Evolutionary conservation across 495 filamentous ascomycete species (phyloP).

Genomic region (Sabuloglossum arenarium): DNA sequence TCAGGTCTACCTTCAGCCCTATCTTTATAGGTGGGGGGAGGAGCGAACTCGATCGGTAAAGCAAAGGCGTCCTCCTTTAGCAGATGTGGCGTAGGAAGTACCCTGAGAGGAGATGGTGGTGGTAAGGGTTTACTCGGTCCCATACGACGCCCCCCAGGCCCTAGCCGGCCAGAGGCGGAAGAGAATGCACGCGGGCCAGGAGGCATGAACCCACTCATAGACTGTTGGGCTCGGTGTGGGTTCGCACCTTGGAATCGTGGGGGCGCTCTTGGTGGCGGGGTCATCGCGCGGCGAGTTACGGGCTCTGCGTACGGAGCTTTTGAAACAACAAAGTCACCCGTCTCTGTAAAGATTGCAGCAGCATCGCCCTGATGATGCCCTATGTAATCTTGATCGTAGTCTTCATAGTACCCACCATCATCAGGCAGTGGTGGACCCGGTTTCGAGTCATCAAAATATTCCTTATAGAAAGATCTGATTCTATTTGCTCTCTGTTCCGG

Average conservation of each 20-base stretch:
- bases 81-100: slow-evolving; percentile 70
- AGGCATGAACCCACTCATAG: slow-evolving; percentile 16
- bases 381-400: slow-evolving; percentile 26
- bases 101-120: slow-evolving; percentile 49
- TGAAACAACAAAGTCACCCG: slow-evolving; percentile 53
- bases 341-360: slow-evolving; percentile 40
- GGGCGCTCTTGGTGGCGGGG: slow-evolving; percentile 65
- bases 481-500: slow-evolving; percentile 88
- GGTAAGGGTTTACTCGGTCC: slow-evolving; percentile 38
- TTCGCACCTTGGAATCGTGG: slow-evolving; percentile 41
- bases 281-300: slow-evolving; percentile 82
- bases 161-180: slow-evolving; percentile 38
- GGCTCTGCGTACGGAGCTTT: slow-evolving; percentile 56
- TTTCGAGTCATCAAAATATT: slow-evolving; percentile 87
- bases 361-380: slow-evolving; percentile 26
- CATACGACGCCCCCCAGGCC: slow-evolving; percentile 10
- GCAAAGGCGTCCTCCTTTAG: slow-evolving; percentile 67
- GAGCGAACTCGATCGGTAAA: slow-evolving; percentile 70
- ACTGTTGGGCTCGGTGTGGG: slow-evolving; percentile 4
- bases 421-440: slow-evolving; percentile 19
- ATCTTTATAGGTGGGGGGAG: slow-evolving; percentile 46
- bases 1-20: slow-evolving; percentile 54
- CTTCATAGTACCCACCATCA: not conserved
- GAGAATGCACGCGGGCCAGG: slow-evolving; percentile 36
- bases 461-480: slow-evolving; percentile 96